Evolutionary conservation across 768 basidiomycete genomes (phyloP).

Genomic region (Daedaleopsis sinensis): DNA sequence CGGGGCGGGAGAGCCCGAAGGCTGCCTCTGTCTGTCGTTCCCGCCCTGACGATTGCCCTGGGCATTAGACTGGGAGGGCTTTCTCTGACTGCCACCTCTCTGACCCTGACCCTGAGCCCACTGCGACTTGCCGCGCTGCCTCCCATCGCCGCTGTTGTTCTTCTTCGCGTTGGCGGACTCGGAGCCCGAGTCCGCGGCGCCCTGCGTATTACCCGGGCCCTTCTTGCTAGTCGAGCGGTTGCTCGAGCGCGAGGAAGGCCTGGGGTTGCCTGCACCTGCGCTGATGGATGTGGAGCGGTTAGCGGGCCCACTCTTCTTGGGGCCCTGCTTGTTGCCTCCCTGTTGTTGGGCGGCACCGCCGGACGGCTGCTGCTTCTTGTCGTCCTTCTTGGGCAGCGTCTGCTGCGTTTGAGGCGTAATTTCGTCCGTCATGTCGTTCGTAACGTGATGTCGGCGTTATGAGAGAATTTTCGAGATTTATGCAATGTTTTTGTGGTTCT

Average conservation of each 20-base stretch:
- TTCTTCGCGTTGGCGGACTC: slow-evolving; percentile 68
- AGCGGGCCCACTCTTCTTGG: slow-evolving; percentile 49
- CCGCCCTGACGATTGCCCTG: slow-evolving; percentile 52
- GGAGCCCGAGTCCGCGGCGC: slow-evolving; percentile 67
- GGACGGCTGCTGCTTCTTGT: slow-evolving; percentile 61
- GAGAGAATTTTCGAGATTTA: slow-evolving; percentile 25
- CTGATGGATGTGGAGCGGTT: slow-evolving; percentile 23
- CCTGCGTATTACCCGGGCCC: slow-evolving; percentile 32
- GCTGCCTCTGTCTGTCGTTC: slow-evolving; percentile 33
- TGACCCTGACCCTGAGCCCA: slow-evolving; percentile 48
- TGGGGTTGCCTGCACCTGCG: slow-evolving; percentile 41
- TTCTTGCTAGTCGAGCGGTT: slow-evolving; percentile 54
- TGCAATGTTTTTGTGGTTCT: slow-evolving; percentile 40
- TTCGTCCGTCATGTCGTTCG: slow-evolving; percentile 91
- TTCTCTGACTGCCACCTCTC: slow-evolving; percentile 52
- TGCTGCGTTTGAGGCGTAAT: slow-evolving; percentile 53
- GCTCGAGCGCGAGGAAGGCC: slow-evolving; percentile 68
- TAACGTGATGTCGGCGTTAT: slow-evolving; percentile 47
- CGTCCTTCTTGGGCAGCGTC: slow-evolving; percentile 66
- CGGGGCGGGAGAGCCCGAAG: slow-evolving; percentile 51
- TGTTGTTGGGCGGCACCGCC: slow-evolving; percentile 27
- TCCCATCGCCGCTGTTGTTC: slow-evolving; percentile 53
- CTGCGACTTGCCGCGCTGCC: slow-evolving; percentile 37
- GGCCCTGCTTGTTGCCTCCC: slow-evolving; percentile 51
- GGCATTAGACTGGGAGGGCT: slow-evolving; percentile 56